These are phyloP conservation scores for Phaffomyces antillensis DNA, from an alignment of 805 yeast genomes.

Conservation along the genomic window DNA sequence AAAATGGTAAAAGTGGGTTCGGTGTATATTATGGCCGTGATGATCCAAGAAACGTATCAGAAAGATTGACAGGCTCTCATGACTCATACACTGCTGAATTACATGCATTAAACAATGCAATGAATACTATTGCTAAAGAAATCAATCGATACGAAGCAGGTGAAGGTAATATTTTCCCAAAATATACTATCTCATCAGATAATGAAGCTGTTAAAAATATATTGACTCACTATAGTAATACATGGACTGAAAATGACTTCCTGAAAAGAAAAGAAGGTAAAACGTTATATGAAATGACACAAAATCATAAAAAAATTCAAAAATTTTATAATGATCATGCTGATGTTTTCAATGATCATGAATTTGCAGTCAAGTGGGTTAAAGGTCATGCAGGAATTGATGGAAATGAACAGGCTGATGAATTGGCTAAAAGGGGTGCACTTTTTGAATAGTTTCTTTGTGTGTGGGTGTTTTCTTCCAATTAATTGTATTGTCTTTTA, in stretches of 20 bases:
- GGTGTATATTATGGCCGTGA: no score
- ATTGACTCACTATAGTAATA: slow-evolving; percentile 47
- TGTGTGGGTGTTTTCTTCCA: no score
- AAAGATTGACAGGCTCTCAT: slow-evolving; percentile 24
- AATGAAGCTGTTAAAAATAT: slow-evolving; percentile 59
- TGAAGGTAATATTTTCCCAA: slow-evolving; percentile 12
- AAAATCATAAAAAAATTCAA: slow-evolving; percentile 35
- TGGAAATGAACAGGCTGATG: no score
- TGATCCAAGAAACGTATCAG: no score
- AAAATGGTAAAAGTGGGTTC: no score
- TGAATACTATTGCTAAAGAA: slow-evolving; percentile 32
- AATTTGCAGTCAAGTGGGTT: slow-evolving; percentile 22
- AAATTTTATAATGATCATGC: slow-evolving; percentile 25
- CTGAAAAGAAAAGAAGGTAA: slow-evolving; percentile 28
- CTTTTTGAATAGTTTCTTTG: no score
- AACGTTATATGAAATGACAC: slow-evolving; percentile 29
- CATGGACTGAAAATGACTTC: slow-evolving; percentile 55
- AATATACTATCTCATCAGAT: slow-evolving; percentile 56
- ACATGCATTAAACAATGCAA: slow-evolving; percentile 54
- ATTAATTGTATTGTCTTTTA: no score
- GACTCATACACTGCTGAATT: slow-evolving; percentile 84
- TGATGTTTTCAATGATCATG: slow-evolving; percentile 23
- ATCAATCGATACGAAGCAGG: slow-evolving; percentile 19
- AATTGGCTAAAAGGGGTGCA: no score
- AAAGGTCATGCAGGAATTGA: no score